These are phyloP conservation scores for Lasiosphaeriaceae sp. DNA, from an alignment of 495 filamentous ascomycete genomes.

Conservation along the genomic window DNA sequence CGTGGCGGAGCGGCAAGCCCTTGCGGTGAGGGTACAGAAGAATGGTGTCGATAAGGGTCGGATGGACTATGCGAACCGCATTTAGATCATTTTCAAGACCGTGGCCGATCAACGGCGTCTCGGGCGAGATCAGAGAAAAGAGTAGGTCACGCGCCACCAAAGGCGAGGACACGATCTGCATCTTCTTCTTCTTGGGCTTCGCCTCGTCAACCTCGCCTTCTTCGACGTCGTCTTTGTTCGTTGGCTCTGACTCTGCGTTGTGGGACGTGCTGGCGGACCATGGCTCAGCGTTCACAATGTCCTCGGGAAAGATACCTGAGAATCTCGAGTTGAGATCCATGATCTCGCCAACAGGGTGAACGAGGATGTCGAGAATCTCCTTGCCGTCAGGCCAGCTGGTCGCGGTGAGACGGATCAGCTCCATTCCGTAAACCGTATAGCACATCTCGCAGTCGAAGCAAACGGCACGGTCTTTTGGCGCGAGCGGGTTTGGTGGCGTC, in stretches of 20 bases:
- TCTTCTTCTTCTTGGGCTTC: constrained; percentile 22
- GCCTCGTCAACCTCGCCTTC: not conserved
- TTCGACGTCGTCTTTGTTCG: not conserved
- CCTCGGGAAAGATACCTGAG: constrained; percentile 75
- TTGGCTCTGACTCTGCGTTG: not conserved
- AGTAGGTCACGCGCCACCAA: constrained; percentile 67
- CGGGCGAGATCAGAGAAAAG: constrained; percentile 62
- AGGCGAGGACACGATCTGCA: constrained; percentile 71
- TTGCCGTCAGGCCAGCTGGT: constrained; percentile 78
- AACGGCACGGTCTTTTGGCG: constrained; percentile 48
- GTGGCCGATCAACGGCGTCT: constrained; percentile 85
- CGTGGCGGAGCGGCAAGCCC: constrained; percentile 71
- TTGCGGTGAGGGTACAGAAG: constrained; percentile 73
- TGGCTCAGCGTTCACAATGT: constrained; percentile 63
- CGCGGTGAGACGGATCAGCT: constrained; percentile 84
- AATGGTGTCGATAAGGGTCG: constrained; percentile 78
- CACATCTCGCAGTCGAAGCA: constrained; percentile 98
- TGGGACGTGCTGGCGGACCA: constrained; percentile 36
- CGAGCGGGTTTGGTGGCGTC: constrained; percentile 61
- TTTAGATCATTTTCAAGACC: constrained; percentile 95
- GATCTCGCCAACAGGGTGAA: constrained; percentile 76
- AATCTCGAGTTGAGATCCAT: constrained; percentile 88
- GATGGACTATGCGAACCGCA: constrained; percentile 75
- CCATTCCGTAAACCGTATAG: constrained; percentile 80
- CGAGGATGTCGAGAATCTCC: constrained; percentile 75